A percentile compares a stretch with the other conserved stretches of the same genome.
Evolutionary conservation across 441 rosid species (phyloP).

Genomic region (Eruca vesicaria): DNA sequence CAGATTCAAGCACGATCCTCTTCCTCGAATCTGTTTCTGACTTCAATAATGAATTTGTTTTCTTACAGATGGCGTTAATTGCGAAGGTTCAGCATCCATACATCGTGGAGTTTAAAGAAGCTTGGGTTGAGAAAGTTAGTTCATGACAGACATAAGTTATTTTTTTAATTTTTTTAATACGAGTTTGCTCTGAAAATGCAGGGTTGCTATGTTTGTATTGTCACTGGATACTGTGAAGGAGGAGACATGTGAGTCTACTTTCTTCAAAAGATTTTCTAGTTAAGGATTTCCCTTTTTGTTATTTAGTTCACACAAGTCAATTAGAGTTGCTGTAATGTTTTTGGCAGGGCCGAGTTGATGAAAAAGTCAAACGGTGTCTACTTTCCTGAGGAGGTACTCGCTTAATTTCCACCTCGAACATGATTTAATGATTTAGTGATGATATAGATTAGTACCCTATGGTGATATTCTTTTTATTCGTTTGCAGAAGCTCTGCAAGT

Average conservation of each 20-base stretch:
- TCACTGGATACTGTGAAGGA: conserved; percentile 98
- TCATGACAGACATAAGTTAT: no score
- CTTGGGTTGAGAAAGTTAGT: conserved; percentile 99
- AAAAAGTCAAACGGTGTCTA: conserved; percentile 80
- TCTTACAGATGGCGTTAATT: conserved; percentile 75
- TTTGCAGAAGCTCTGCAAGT: conserved; percentile 89
- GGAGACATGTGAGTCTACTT: conserved; percentile 90
- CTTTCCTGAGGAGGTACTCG: conserved; percentile 88
- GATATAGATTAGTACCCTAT: no score
- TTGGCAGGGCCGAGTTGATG: conserved; percentile 86
- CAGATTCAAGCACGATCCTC: conserved; percentile 1
- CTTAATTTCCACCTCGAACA: conserved; percentile 1
- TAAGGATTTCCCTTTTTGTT: conserved; percentile 3
- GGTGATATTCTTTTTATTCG: neutral
- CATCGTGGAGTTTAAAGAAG: conserved; percentile 93
- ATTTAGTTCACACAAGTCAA: conserved; percentile 14
- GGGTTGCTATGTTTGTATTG: conserved; percentile 99
- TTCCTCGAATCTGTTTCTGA: neutral
- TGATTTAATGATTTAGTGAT: conserved; percentile 13
- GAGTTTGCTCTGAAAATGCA: conserved; percentile 37
- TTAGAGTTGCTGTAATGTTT: conserved; percentile 15
- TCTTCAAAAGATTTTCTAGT: neutral
- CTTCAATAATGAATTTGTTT: conserved; percentile 4
- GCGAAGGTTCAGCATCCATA: conserved; percentile 88
- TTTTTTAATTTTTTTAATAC: neutral